Base-by-base conservation (phyloP, 2,329 filamentous ascomycete species). In the Alternaria arbusti region DNA sequence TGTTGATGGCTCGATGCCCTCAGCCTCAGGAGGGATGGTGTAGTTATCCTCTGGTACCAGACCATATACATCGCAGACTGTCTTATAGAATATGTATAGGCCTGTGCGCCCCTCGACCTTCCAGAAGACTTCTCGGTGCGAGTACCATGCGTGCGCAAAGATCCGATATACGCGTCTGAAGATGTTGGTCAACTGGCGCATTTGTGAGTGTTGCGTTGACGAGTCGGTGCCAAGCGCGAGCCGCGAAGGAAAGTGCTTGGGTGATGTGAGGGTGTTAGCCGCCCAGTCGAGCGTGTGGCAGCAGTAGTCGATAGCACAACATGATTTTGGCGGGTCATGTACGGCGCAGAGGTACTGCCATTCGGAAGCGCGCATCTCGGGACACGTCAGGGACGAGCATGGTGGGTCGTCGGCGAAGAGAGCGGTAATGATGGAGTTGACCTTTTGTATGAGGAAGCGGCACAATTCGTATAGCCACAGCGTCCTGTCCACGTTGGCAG, bases 271-370 rank as follows among this genome's bases (percentile, higher is more conserved):
- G 20, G 95, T 92, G 74, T 96, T 97, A 61, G 93, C 94, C 3
- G 96, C 96, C 93, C 95, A 98, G 82, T 99, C 96, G 46, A 99
- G 89, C 0, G 96, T 99, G 79, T 99, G 96, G 79, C 95, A 98
- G 86, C 94, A 97, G 83, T 99, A 99, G 82, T 99, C 96, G 76
- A 99, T 97, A 55, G 96, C 96, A 81, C 95, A 97, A 84, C 96
- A 99, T 74, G 91, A 92, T 83, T 98, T 98, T 52, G 96, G 96
- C 54, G 94, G 91, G 77, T 98, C 95, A 79, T 99, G 96, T 4
- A 98, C 96, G 54, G 96, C 96, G 83, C 96, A 99, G 51, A 99
- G 88, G 76, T 98, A 99, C 82, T 99, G 96, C 96, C 96, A 99
- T 84, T 99, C 95, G 28, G 92, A 96, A 3, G 96, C 96, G 76